A percentile compares a stretch with the other conserved stretches of the same genome.
Conservation (phyloP, 345 rosid genomes). For the Hibiscus tridactylites region DNA sequence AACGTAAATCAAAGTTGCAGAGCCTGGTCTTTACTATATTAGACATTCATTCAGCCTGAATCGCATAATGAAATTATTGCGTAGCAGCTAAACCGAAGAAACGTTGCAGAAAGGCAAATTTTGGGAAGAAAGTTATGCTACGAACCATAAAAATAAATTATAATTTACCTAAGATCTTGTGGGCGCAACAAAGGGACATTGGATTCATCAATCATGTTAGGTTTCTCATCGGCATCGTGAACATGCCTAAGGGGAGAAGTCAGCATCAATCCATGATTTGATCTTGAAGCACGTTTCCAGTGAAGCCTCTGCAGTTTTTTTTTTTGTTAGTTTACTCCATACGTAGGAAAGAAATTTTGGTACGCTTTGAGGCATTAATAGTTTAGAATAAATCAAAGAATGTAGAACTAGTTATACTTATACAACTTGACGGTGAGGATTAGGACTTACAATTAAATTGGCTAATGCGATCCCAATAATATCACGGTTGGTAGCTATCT, state of each 20-base stretch:
- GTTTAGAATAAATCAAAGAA: not conserved
- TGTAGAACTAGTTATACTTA: not conserved
- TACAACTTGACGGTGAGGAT: constrained; percentile 6
- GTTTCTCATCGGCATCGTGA: constrained; percentile 28
- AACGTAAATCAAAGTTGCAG: no score
- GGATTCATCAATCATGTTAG: constrained; percentile 28
- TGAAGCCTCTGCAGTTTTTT: constrained; percentile 69
- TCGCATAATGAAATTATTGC: not conserved
- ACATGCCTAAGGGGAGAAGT: constrained; percentile 74
- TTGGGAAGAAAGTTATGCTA: not conserved
- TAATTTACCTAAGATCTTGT: constrained; percentile 61
- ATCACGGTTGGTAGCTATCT: constrained; percentile 74
- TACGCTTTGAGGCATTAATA: not conserved
- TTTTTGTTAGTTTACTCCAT: constrained; percentile 1
- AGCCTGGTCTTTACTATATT: not conserved
- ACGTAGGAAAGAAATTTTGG: not conserved
- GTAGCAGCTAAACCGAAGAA: not conserved
- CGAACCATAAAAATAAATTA: not conserved
- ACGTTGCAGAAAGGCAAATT: not conserved
- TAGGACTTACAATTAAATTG: constrained; percentile 69
- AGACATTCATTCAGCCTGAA: not conserved
- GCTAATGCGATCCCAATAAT: constrained; percentile 88
- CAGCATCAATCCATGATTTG: constrained; percentile 71
- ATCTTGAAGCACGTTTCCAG: constrained; percentile 85
- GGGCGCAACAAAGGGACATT: constrained; percentile 56